These are phyloP conservation scores for Colletotrichum sidae DNA, from an alignment of 2,329 filamentous ascomycete species.

Conservation along the genomic window DNA sequence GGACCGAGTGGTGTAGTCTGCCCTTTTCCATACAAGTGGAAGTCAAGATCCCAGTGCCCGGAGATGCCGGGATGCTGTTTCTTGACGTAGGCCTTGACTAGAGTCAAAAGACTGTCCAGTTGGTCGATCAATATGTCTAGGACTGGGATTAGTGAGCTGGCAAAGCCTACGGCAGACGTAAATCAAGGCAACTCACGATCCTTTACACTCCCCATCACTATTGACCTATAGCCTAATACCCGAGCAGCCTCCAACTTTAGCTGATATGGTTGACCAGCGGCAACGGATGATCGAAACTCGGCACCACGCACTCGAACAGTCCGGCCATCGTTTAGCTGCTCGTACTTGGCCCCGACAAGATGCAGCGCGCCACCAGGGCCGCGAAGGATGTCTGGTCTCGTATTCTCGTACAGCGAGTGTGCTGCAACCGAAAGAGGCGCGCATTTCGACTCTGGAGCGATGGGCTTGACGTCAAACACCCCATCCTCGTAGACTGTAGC, in stretches of 20 bases:
- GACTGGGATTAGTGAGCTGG: neutral
- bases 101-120: slow-evolving; percentile 49
- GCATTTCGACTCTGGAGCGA: slow-evolving; percentile 53
- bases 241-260: slow-evolving; percentile 62
- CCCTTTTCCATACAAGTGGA: slow-evolving; percentile 57
- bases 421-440: slow-evolving; percentile 62
- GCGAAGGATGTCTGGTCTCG: slow-evolving; percentile 59
- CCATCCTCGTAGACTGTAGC: slow-evolving; percentile 55
- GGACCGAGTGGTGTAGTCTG: slow-evolving; percentile 41
- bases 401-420: slow-evolving; percentile 67
- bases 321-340: slow-evolving; percentile 52
- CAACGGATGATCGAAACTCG: slow-evolving; percentile 45
- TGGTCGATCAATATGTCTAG: slow-evolving; percentile 50
- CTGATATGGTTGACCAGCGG: slow-evolving; percentile 47
- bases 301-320: slow-evolving; percentile 53
- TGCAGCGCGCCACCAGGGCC: slow-evolving; percentile 63
- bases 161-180: too few species aligned
- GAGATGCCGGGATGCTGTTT: slow-evolving; percentile 39
- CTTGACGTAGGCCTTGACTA: slow-evolving; percentile 39
- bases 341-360: slow-evolving; percentile 53
- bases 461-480: slow-evolving; percentile 59
- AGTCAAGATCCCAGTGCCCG: slow-evolving; percentile 44
- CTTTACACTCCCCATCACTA: slow-evolving; percentile 54
- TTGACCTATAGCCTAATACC: slow-evolving; percentile 55
- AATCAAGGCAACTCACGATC: neutral